Evolutionary conservation across 495 filamentous ascomycete species (phyloP), one percentile per base, ranked within the genome.

Genomic region (Xylaria grammica): DNA sequence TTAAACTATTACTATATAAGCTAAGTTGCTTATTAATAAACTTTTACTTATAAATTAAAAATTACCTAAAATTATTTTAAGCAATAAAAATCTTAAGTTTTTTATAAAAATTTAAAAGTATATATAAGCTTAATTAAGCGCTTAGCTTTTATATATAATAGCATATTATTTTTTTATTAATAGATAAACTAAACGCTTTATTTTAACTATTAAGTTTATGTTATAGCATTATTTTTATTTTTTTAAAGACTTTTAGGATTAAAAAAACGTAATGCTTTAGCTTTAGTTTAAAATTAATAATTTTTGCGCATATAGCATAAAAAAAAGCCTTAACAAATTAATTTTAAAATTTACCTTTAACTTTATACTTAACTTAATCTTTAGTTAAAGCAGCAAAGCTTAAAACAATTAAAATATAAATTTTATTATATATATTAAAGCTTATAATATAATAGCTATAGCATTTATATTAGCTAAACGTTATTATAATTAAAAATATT

Each of bases 401-500:
- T 42, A 10, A 42, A 42, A 42, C 8, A 11, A 42, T 42, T 10
- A 36, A 36, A 36, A 36, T 5, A 5, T 36, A 36, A 11, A 4
- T 36, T 36, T 36, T 36, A 5, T 36, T 36, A 5, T 36, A 5
- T 36, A 36, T 5, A 36, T 36, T 36, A 45, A 58, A 58, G 27
- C 44, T 17, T 45, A 44, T 17, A 44, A 36, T 36, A 11, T 11
- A 5, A 36, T 36, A 36, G 32, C 32, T 36, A 36, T 36, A 5
- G 4, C 11, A 11, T 36, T 36, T 36, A 5, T 36, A 5, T 36
- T 36, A 5, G 32, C 11, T 36, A 36, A 36, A 36, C 4, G 5
- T 9, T 58, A 58, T 44, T 58, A 58, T 45, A 45, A 58, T 24
- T 52, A 58, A 17, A 1, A 45, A 29, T 58, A 58, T 58, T 40